Base-by-base conservation (phyloP, 2,329 filamentous ascomycete genomes). In the Hyphodiscus sp. region DNA sequence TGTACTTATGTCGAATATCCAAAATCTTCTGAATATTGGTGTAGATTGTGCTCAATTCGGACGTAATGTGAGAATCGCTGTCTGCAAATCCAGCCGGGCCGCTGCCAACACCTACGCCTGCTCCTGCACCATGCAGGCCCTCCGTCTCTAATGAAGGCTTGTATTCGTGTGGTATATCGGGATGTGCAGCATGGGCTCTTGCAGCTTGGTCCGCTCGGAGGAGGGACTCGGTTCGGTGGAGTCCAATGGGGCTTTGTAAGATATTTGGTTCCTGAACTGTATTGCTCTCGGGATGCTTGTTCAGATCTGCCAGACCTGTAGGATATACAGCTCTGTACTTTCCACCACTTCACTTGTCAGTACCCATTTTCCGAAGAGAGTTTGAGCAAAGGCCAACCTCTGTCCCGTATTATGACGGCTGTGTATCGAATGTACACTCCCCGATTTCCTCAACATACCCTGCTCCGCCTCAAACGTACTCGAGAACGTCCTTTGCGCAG, bases 21-120 rank as follows among this genome's bases (percentile, higher is more conserved):
- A 96, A 72, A n/a, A 97, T 82, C 61, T 87, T 86, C 68, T 95
- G 89, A 52, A 99, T 90, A 61, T 94, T 95, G 60, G 84, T 85
- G 64, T 95, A 96, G 60, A 99, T 96, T 19, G 83, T 80, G 63
- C 82, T 83, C 59, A 99, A 74, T 71, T 99, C 94, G 2, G 87
- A 79, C 1, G 89, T 90, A 61, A 97, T 86, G 50, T 87, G 85
- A 41, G 87, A 82, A 63, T 95, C 89, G 45, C 81, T 85, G 52
- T 87, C 80, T 45, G 83, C 83, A 61, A 86, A 82, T 9, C 83
- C 85, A 63, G 80, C 66, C 18, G 54, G 80, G 30, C 84, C 81
- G 58, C 79, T 75, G 2, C 82, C 82, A n/a, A 83, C 67, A 16
- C 82, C 80, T 50, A 85, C 73, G 18, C 79, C 79, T 49, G 80